These are phyloP conservation scores for Ormosia semicastrata DNA, from an alignment of 306 rosid genomes.

Conservation along the genomic window DNA sequence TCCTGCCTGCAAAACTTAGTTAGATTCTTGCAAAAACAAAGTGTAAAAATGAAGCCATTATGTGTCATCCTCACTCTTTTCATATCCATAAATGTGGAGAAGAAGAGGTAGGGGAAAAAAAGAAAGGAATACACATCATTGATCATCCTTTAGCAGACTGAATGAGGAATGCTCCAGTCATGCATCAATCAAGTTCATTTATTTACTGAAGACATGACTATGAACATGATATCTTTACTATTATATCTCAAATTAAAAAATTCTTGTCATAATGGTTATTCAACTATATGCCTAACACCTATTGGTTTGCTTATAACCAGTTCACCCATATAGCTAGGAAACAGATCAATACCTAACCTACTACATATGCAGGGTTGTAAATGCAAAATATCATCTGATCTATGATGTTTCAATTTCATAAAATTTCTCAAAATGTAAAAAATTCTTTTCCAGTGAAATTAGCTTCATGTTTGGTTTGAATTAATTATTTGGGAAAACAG, in stretches of 20 bases:
- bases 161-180: background rate
- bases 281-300: background rate
- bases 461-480: background rate
- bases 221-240: background rate
- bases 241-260: background rate
- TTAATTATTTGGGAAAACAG: background rate
- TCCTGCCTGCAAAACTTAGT: slow-evolving; percentile 58
- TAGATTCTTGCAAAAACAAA: slow-evolving; percentile 8
- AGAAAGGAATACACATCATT: background rate
- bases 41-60: slow-evolving; percentile 7
- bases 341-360: background rate
- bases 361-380: background rate
- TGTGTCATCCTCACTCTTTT: background rate
- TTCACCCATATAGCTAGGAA: background rate
- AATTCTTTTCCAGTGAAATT: background rate
- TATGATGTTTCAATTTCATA: background rate
- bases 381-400: background rate
- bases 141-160: background rate
- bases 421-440: background rate
- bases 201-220: background rate
- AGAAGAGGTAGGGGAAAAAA: background rate
- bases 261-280: background rate
- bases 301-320: background rate
- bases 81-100: slow-evolving; percentile 2
- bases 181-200: slow-evolving; percentile 12